Base-by-base conservation (phyloP, 106 monocot species). In the Acorus gramineus region DNA sequence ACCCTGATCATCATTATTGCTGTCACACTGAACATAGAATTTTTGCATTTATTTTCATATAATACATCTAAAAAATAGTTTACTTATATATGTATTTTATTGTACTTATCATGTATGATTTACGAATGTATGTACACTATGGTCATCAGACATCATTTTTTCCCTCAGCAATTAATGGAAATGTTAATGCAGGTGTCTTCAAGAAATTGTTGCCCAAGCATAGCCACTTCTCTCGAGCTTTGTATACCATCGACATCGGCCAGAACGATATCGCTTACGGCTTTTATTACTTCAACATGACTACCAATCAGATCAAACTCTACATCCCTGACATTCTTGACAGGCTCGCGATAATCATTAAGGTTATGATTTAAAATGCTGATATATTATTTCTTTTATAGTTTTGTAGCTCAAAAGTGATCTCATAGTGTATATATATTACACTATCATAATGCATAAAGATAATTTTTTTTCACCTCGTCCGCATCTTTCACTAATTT, bases 191-290 rank as follows among this genome's bases (percentile, higher is more conserved):
- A 47, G 75, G 76, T 9, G 43, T 67, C 7, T 79, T 66, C 57
- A 73, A 59, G 28, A 51, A 65, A 3, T 53, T 74, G 43, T 57
- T 86, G 55, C 86, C 82, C 0, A 70, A 47, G 4, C 48, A 79
- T 46, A 68, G 71, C 44, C 71, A 74, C 47, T 86, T 82, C 82
- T 28, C 69, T 2, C 65, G 46, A 55, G 82, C 86, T 4, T 66
- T 86, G 45, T 82, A 86, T 55, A 82, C 76, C 9, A 59, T 82
- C 28, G 81, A 86, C 57, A 82, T 86, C 47, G 85, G 85, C 4
- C 81, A 82, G 71, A 86, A 86, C 50, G 86, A 86, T 56, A 69
- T 86, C 14, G 80, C 76, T 4, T 54, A 73, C 9, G 73, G 73
- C 46, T 71, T 28, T 28, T 28, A 59, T 44, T 61, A 64, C 67